Conservation (phyloP, 352 stramenopile genomes). For the Peronosclerospora sorghi region DNA sequence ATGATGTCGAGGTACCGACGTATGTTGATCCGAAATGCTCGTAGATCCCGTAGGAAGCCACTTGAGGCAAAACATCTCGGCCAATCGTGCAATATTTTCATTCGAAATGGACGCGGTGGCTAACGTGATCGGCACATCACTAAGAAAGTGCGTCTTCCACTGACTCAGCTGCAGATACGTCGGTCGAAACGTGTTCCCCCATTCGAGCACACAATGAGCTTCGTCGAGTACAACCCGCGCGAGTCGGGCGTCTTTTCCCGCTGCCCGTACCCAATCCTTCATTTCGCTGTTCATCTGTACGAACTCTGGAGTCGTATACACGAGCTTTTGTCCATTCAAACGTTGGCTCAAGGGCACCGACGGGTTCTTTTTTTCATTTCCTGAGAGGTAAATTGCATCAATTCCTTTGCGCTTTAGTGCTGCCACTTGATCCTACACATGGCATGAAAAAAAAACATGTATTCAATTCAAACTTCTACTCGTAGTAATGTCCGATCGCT, state of each 20-base stretch:
- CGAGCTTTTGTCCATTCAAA: slow-evolving; percentile 31
- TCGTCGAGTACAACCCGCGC: slow-evolving; percentile 65
- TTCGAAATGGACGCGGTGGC: slow-evolving; percentile 61
- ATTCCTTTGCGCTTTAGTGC: slow-evolving; percentile 48
- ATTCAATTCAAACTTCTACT: no score
- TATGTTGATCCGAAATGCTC: no score
- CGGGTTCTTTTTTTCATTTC: slow-evolving; percentile 13
- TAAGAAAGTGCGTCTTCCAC: slow-evolving; percentile 37
- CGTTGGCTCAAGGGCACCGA: slow-evolving; percentile 21
- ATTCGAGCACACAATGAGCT: slow-evolving; percentile 71
- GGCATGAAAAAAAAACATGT: no score
- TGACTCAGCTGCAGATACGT: slow-evolving; percentile 55
- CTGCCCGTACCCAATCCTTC: slow-evolving; percentile 25
- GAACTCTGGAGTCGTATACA: slow-evolving; percentile 80
- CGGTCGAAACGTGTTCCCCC: slow-evolving; percentile 65
- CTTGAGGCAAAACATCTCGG: slow-evolving; percentile 38
- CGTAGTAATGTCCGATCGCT: no score
- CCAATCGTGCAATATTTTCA: slow-evolving; percentile 43
- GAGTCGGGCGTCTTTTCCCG: slow-evolving; percentile 17
- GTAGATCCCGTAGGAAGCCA: slow-evolving; percentile 12
- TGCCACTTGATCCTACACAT: slow-evolving; percentile 55
- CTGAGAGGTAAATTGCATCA: slow-evolving; percentile 33
- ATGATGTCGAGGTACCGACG: not conserved
- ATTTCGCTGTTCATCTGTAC: slow-evolving; percentile 56
- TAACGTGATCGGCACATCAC: slow-evolving; percentile 49